phyloP scores from a whole-genome alignment of 805 yeast genomes.

The Schizosaccharomyces japonicus region DNA sequence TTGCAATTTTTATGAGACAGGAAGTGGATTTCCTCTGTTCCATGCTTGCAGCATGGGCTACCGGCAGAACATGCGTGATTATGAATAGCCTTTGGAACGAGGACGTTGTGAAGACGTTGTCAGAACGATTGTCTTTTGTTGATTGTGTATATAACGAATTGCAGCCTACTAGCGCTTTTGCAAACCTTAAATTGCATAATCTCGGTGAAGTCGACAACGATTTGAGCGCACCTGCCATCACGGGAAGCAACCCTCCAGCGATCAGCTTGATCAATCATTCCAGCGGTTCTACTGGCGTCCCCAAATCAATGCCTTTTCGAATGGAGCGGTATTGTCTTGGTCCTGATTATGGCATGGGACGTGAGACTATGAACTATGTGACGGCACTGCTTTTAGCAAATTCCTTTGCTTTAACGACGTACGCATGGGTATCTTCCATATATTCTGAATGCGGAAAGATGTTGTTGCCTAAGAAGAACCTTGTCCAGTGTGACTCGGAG shows the following conservation, averaged over 20 bases:
- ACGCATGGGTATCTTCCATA: not conserved
- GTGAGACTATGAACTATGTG: not conserved
- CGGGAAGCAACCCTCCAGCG: not conserved
- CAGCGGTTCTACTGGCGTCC: constrained; percentile 3
- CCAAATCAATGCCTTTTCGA: constrained; percentile 2
- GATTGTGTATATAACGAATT: not conserved
- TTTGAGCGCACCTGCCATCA: not conserved
- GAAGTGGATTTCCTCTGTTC: not conserved
- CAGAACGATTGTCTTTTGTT: not conserved
- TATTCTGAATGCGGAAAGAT: not conserved
- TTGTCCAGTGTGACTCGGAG: not conserved
- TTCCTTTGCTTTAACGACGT: constrained; percentile 1
- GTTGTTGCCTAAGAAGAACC: not conserved
- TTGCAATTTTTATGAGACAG: not conserved
- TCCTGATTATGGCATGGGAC: constrained; percentile 1
- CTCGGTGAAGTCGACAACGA: not conserved
- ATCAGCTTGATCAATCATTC: not conserved
- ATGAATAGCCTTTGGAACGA: not conserved
- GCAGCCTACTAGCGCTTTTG: not conserved
- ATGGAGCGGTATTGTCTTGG: not conserved
- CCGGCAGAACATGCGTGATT: not conserved
- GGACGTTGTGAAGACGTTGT: not conserved
- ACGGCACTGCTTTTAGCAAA: not conserved
- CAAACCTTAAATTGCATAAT: not conserved
- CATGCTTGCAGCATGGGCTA: constrained; percentile 1